Evolutionary conservation across 352 stramenopile species (phyloP).

Genomic region (Pythium rishiriense): DNA sequence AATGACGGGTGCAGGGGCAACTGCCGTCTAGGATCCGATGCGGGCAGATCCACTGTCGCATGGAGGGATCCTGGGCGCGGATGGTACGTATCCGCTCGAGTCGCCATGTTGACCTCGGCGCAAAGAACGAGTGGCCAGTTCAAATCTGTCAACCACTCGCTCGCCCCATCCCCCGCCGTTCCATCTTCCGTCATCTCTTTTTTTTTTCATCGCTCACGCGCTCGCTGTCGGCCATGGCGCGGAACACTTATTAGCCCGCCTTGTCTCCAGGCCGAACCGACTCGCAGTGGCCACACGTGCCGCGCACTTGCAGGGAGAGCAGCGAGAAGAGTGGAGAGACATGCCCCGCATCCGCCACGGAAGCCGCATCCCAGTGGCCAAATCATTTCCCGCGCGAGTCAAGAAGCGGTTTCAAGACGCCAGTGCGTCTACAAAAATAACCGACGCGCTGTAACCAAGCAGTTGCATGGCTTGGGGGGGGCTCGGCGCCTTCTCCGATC

Average conservation of each 20-base stretch:
- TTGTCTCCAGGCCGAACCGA: slow-evolving; percentile 3
- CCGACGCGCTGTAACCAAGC: neutral
- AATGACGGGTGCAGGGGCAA: neutral
- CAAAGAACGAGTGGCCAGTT: slow-evolving; percentile 22
- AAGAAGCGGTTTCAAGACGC: neutral
- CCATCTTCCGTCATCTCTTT: neutral
- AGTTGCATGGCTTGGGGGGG: too few species aligned
- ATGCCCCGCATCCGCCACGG: slow-evolving; percentile 1
- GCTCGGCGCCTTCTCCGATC: too few species aligned
- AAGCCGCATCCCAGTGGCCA: neutral
- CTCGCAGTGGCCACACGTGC: slow-evolving; percentile 11
- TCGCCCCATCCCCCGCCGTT: too few species aligned
- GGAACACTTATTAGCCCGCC: slow-evolving; percentile 3
- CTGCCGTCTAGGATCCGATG: slow-evolving; percentile 10
- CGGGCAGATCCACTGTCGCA: slow-evolving; percentile 4
- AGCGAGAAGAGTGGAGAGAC: slow-evolving; percentile 7
- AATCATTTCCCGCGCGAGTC: neutral
- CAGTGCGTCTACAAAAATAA: too few species aligned
- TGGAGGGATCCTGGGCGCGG: neutral
- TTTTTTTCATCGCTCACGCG: neutral
- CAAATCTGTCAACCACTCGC: slow-evolving; percentile 10
- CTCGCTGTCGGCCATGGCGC: too few species aligned
- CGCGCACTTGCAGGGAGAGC: neutral
- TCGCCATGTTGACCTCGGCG: neutral
- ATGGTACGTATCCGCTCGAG: neutral